Base-by-base conservation (phyloP, 345 rosid species). In the Syzygium aqueum region DNA sequence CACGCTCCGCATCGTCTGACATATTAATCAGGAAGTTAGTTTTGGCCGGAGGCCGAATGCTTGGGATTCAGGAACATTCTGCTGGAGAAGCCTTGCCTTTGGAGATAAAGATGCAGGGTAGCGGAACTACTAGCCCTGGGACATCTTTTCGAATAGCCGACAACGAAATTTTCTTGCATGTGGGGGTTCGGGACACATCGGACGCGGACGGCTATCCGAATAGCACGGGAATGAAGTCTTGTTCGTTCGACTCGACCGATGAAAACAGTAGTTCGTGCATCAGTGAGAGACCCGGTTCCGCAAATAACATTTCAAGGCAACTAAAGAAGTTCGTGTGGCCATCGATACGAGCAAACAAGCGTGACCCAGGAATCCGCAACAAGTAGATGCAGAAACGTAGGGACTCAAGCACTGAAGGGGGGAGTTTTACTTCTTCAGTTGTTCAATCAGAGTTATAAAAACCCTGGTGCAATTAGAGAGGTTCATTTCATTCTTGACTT, bases 71-170 rank as follows among this genome's bases (percentile, higher is more conserved):
- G 86, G 96, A 94, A 85, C 91, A 90, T 82, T 87, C 92, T 84
- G 91, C 95, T 7, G 88, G 95, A 87, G 91, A 93, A 80, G 96
- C 94, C 88, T 90, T 93, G 19, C 95, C 93, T 77, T 93, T 96
- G 37, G 94, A 93, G 59, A 84, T 97, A 59, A 96, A 95, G 94
- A 93, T 92, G 93, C 96, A 91, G 82, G 94, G 97, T 7, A 92
- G 84, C 87, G 92, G 91, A 82, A 21, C 53, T 6, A 91, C 89
- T 88, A 95, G 98, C 86, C 99, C 99, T 2, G 99, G 98, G 86
- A 93, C 99, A 54, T 93, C 93, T 37, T 97, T 97, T 85, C 90
- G 92, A 84, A 89, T 95, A 63, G 91, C 98, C 0, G 99, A 97
- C 87, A 84, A 93, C 3, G 98, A 97, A 87, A 93, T 97, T 11